Evolutionary conservation across 2,329 filamentous ascomycete genomes (phyloP), one percentile per base, ranked within the genome.

Genomic region (Cladophialophora exuberans): DNA sequence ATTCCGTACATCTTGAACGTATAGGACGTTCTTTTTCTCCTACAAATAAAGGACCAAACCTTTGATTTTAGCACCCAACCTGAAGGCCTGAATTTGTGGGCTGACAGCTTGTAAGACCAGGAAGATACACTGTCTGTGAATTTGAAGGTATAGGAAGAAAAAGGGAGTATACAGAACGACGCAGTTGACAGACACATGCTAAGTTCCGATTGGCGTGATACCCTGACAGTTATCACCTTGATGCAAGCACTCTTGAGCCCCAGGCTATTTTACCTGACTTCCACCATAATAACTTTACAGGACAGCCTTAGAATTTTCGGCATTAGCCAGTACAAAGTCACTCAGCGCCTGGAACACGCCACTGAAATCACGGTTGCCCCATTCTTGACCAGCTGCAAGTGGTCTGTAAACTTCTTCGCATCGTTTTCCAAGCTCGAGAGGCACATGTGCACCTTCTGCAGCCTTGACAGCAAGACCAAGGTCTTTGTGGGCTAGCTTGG

Each of bases 401-500:
- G 42, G 42, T 20, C 23, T 26, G 42, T 28, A 45, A n/a, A 45
- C 22, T 6, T 26, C 22, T 26, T 45, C 42, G 22, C 23, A 26
- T n/a, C 22, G 26, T 18, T 45, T 31, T 20, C 42, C 42, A 18
- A 45, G 42, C 22, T 26, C 23, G 26, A 45, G 23, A 15, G 42
- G 42, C 9, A 31, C 26, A 18, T 45, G 22, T 3, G 26, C 23
- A 28, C 42, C 42, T 15, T 31, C 23, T 30, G 42, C 42, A 3
- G 42, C 42, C 22, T 26, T 31, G n/a, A 45, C 42, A 25, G 42
- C 42, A 26, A 45, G 42, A 30, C 11, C 42, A 9, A 45, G 22
- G 18, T 45, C 42, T 18, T 45, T 45, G 15, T 45, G 42, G 23
- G 42, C 42, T 30, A 45, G 42, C 26, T 31, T 45, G 22, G 42